These are phyloP conservation scores for Cardiospermum halicacabum DNA, from an alignment of 345 rosid species.

Conservation along the genomic window DNA sequence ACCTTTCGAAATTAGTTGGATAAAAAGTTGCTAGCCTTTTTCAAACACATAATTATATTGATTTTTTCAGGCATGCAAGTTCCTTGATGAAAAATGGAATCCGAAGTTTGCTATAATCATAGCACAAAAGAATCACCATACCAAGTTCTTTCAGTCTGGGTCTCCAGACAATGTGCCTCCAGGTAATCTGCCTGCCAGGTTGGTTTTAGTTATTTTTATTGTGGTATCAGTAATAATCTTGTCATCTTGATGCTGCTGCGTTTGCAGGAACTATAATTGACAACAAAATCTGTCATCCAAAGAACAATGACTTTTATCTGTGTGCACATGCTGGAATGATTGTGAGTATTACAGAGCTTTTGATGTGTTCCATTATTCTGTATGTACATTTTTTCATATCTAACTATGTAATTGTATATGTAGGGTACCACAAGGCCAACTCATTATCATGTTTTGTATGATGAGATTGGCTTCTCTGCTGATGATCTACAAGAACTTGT, in stretches of 20 bases:
- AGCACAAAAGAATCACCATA: conserved; percentile 89
- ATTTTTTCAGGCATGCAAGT: conserved; percentile 71
- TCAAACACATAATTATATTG: not conserved
- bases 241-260: not conserved
- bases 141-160: conserved; percentile 69
- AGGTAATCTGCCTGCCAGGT: conserved; percentile 34
- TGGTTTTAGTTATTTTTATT: not conserved
- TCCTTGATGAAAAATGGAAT: conserved; percentile 56
- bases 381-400: too few species aligned
- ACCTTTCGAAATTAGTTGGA: not conserved
- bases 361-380: not conserved
- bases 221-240: not conserved
- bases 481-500: conserved; percentile 47
- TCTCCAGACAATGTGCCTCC: conserved; percentile 84
- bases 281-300: conserved; percentile 68
- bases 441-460: conserved; percentile 39
- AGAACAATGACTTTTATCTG: conserved; percentile 77
- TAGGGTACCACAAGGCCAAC: conserved; percentile 52
- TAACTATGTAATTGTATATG: not conserved
- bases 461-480: conserved; percentile 33
- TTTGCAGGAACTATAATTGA: conserved; percentile 67
- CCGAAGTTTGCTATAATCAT: conserved; percentile 80
- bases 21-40: not conserved
- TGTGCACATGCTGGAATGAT: conserved; percentile 94
- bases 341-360: conserved; percentile 38